Conservation (phyloP, 1,284 basidiomycete genomes). For the Schizophyllum amplum region DNA sequence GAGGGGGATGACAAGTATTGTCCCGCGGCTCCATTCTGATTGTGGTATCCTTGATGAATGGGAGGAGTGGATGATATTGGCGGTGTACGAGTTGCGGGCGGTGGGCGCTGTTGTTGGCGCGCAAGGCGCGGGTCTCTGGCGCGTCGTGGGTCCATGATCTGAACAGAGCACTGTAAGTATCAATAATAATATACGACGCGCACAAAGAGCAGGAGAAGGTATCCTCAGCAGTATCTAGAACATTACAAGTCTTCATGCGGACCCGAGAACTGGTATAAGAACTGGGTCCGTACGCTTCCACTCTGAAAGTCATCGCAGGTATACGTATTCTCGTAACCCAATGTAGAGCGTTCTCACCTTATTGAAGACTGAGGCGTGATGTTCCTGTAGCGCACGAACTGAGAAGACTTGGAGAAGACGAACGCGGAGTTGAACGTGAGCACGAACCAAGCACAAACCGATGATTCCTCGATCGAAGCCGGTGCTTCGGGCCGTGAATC, state of each 20-base stretch:
- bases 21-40: conserved; percentile 9
- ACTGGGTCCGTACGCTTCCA: conserved; percentile 74
- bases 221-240: conserved; percentile 86
- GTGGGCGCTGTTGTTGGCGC: conserved; percentile 39
- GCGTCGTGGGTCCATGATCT: conserved; percentile 62
- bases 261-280: conserved; percentile 38
- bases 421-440: no score
- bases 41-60: conserved; percentile 9
- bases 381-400: no score
- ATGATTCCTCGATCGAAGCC: no score
- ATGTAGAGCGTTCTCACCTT: no score
- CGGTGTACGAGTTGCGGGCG: conserved; percentile 30
- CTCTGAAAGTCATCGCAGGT: conserved; percentile 45
- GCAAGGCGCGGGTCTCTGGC: conserved; percentile 71
- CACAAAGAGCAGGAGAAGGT: conserved; percentile 14
- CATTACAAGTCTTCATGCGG: conserved; percentile 63
- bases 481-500: no score
- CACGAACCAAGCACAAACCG: no score
- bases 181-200: no score
- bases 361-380: no score
- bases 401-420: no score
- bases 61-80: conserved; percentile 15
- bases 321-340: no score
- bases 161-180: background rate
- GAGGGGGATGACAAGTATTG: conserved; percentile 7